A percentile compares a stretch with the other conserved stretches of the same genome.
phyloP scores from a whole-genome alignment of 1,139 yeast species.

The Magnusiomyces tetraspermus region DNA sequence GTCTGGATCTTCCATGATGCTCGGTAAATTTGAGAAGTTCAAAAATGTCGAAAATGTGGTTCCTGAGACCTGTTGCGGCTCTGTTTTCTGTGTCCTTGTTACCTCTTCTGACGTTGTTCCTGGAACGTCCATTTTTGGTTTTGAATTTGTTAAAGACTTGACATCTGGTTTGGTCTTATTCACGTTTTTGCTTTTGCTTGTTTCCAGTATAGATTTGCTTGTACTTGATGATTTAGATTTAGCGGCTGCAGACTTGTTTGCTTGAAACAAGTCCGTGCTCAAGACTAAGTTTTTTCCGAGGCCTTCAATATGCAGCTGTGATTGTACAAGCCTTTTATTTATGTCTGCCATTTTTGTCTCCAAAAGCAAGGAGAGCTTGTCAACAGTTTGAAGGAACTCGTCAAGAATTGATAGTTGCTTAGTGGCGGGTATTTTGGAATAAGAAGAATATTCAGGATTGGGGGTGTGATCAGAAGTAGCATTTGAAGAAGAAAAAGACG shows the following conservation, averaged over 20 bases:
- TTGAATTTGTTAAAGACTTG: neutral
- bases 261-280: neutral
- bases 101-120: no score
- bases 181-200: neutral
- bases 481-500: no score
- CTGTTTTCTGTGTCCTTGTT: neutral
- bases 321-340: neutral
- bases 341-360: neutral
- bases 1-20: neutral
- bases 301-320: neutral
- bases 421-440: neutral
- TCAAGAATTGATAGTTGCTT: neutral
- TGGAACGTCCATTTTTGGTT: no score
- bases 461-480: no score
- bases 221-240: neutral
- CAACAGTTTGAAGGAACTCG: neutral
- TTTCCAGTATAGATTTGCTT: neutral
- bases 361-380: neutral
- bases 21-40: neutral
- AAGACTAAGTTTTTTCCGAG: neutral
- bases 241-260: neutral
- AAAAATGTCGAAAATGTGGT: neutral
- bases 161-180: neutral
- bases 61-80: neutral
- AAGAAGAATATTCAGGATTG: neutral